Evolutionary conservation across 192 early-diverging fungal species (phyloP).

Genomic region (Coemansia biformis): DNA sequence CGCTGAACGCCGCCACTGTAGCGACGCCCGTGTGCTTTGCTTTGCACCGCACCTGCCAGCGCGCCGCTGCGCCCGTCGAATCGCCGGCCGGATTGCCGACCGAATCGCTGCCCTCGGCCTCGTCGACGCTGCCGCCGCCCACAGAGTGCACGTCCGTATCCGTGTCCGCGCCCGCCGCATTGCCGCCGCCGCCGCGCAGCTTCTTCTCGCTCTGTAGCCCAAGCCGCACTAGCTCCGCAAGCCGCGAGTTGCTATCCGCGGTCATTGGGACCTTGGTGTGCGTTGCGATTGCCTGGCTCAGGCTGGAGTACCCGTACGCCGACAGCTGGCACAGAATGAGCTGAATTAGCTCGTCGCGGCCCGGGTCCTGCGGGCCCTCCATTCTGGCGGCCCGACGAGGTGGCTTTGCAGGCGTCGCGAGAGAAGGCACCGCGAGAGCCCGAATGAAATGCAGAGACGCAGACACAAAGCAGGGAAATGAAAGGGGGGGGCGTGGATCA

Average conservation of each 20-base stretch:
- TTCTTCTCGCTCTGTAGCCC: constrained; percentile 56
- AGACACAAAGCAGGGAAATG: too few species aligned
- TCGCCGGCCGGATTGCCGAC: constrained; percentile 10
- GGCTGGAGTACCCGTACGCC: constrained; percentile 52
- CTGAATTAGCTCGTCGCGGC: constrained; percentile 31
- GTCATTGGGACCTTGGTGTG: constrained; percentile 61
- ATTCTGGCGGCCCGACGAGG: neutral
- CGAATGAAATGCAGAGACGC: too few species aligned
- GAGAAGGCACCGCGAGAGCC: neutral
- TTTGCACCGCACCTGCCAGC: constrained; percentile 63
- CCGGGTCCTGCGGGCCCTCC: constrained; percentile 11
- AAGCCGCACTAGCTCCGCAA: constrained; percentile 58
- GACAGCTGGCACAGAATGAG: constrained; percentile 50
- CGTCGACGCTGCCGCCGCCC: constrained; percentile 1
- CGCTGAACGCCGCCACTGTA: constrained; percentile 60
- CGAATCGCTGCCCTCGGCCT: constrained; percentile 13
- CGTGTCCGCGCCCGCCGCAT: constrained; percentile 15
- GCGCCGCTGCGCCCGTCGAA: constrained; percentile 33
- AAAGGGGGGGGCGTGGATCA: too few species aligned
- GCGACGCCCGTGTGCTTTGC: constrained; percentile 73
- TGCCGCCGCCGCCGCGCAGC: neutral
- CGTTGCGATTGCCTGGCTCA: constrained; percentile 58
- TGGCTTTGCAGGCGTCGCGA: too few species aligned
- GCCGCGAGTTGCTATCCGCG: constrained; percentile 55
- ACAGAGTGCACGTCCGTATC: neutral